Evolutionary conservation across 1,284 basidiomycete genomes (phyloP), one percentile per base, ranked within the genome.

Genomic region (Moniliophthora roreri): DNA sequence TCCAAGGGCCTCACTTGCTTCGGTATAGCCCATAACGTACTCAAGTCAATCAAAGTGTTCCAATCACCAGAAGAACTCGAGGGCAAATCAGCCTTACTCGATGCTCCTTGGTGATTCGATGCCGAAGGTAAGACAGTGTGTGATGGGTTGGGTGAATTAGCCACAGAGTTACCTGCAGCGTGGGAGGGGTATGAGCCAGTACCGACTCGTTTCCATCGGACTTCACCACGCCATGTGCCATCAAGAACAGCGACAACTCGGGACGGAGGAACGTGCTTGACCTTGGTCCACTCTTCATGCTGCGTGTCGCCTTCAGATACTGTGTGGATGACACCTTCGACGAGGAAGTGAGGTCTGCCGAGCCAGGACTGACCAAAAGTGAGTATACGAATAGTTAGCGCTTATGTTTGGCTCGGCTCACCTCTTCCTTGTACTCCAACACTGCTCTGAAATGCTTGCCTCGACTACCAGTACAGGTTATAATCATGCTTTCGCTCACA

Each of bases 401-500:
- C 34, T 16, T 28, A 44, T 15, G 46, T 55, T 8, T 32, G 24
- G 50, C 23, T 39, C 13, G 34, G 66, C 84, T 47, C 57, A 91
- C 90, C 84, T 99, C 95, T 65, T 99, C 96, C 73, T 95, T 95
- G 76, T 97, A 98, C 63, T 96, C 93, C 53, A 97, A 82, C 55
- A 99, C 81, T 6, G 92, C 79, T 51, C 95, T 80, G 62, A 93
- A 82, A 61, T 80, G 81, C 53, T 79, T 73, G 16, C 79, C 75
- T 55, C 79, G 77, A 5, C 85, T 85, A 5, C 88, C 88, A 11
- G 79, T 78, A 65, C 91, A 94, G 16, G 92, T 96, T 63, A 98
- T 84, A 58, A 89, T 84, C 1, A 89, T 87, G 58, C 86, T 79
- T 59, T 95, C 92, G 42, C 80, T 76, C 49, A 96, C 82, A 0